A percentile compares a stretch with the other conserved stretches of the same genome.
Evolutionary conservation across 148 eudicot genomes (phyloP).

Genomic region (Spergularia marina): DNA sequence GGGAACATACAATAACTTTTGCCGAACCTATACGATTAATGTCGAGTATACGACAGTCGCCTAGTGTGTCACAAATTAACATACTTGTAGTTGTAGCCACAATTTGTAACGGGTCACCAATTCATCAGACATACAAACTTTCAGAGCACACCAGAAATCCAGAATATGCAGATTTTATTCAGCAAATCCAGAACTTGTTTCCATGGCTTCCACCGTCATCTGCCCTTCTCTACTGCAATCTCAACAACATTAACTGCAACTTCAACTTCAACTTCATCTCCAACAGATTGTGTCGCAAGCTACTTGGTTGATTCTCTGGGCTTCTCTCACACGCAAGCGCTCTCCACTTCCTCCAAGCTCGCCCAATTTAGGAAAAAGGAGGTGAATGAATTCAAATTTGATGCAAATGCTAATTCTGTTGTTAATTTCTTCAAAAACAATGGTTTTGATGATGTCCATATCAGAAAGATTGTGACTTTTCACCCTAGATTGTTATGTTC

Average conservation of each 20-base stretch:
- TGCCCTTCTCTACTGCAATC: conserved; percentile 2
- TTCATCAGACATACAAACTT: no score
- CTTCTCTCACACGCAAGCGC: conserved; percentile 27
- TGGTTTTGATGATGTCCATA: conserved; percentile 24
- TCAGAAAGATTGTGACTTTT: conserved; percentile 19
- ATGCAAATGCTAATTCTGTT: conserved; percentile 23
- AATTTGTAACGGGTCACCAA: no score
- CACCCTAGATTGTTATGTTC: conserved; percentile 19
- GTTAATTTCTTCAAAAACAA: conserved; percentile 17
- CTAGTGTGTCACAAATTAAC: no score
- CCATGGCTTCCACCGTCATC: neutral
- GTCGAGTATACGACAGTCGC: no score
- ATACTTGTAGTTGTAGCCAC: no score
- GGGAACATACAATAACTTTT: no score
- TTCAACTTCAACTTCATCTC: neutral
- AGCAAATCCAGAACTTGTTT: neutral
- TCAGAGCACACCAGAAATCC: no score
- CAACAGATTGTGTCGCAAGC: neutral
- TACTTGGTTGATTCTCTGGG: conserved; percentile 28
- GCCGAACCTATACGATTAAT: no score
- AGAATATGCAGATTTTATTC: no score
- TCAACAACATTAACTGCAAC: neutral
- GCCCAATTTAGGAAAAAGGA: neutral
- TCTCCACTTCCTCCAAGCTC: conserved; percentile 20
- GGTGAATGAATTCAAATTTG: conserved; percentile 24